Evolutionary conservation across 352 stramenopile species (phyloP).

Genomic region (Phytophthora europaea): DNA sequence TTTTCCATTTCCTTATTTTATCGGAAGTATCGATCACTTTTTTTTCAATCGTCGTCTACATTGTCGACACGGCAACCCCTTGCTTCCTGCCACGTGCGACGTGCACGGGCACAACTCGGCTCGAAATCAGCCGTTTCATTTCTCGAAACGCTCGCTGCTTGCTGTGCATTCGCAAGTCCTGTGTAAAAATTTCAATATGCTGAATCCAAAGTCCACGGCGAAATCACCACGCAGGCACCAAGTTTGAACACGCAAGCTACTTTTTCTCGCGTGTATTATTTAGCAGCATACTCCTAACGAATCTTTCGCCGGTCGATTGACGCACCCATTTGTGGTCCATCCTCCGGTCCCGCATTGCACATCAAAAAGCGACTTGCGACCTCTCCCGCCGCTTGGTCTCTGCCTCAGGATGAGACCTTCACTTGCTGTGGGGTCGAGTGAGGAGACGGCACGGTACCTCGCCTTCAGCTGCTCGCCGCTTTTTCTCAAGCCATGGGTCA

Average conservation of each 20-base stretch:
- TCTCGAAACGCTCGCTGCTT: not conserved
- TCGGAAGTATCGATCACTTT: no score
- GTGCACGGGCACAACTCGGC: not conserved
- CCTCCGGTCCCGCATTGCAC: conserved; percentile 12
- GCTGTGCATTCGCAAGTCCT: not conserved
- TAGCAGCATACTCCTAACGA: not conserved
- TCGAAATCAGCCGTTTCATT: not conserved
- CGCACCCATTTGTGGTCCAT: conserved; percentile 10
- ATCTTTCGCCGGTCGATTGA: conserved; percentile 25
- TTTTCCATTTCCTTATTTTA: no score
- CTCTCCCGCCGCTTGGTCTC: conserved; percentile 25
- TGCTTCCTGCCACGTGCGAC: not conserved
- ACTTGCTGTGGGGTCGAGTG: conserved; percentile 10
- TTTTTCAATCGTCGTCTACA: no score
- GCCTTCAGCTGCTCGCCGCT: conserved; percentile 12
- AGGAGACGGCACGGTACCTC: not conserved
- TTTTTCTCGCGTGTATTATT: not conserved
- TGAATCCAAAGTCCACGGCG: not conserved
- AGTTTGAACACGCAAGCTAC: not conserved
- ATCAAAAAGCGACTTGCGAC: conserved; percentile 8
- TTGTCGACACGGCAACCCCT: no score
- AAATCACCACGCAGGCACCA: not conserved
- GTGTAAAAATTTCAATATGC: not conserved
- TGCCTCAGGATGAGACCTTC: conserved; percentile 23
- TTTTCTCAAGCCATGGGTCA: conserved; percentile 26